Conservation (phyloP, 2,329 filamentous ascomycete species). For the Calonectria henricotiae region DNA sequence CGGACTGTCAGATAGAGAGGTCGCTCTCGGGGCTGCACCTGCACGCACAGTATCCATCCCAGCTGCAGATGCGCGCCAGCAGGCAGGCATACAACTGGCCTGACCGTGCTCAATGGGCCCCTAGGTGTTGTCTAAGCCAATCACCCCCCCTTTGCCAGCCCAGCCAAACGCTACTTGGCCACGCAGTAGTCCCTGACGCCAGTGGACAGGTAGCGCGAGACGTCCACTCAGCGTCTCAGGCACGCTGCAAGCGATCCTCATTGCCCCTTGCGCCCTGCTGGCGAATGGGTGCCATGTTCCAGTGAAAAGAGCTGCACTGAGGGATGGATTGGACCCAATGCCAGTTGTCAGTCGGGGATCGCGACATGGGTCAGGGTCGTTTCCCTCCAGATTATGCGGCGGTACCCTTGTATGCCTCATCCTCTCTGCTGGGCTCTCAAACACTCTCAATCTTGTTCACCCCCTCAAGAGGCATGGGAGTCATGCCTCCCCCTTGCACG, state of each 20-base stretch:
- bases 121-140: constrained; percentile 39
- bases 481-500: constrained; percentile 35
- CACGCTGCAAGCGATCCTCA: constrained; percentile 43
- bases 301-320: constrained; percentile 11
- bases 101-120: constrained; percentile 33
- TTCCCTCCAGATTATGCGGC: constrained; percentile 19
- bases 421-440: constrained; percentile 31
- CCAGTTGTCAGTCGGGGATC: constrained; percentile 39
- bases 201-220: constrained; percentile 48
- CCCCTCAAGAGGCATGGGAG: constrained; percentile 25
- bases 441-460: constrained; percentile 24
- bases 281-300: constrained; percentile 34
- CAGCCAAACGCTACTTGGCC: constrained; percentile 46
- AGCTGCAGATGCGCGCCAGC: not conserved
- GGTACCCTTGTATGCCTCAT: constrained; percentile 25
- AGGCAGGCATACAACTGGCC: constrained; percentile 17
- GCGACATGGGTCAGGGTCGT: constrained; percentile 29
- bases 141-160: constrained; percentile 32
- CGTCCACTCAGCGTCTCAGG: constrained; percentile 46
- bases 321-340: constrained; percentile 34
- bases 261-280: constrained; percentile 19
- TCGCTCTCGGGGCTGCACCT: not conserved
- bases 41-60: constrained; percentile 20
- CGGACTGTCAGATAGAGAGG: constrained; percentile 9
- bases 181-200: constrained; percentile 46